Evolutionary conservation across 192 early-diverging fungal species (phyloP), one percentile per base, ranked within the genome.

Genomic region (Lobosporangium transversale): DNA sequence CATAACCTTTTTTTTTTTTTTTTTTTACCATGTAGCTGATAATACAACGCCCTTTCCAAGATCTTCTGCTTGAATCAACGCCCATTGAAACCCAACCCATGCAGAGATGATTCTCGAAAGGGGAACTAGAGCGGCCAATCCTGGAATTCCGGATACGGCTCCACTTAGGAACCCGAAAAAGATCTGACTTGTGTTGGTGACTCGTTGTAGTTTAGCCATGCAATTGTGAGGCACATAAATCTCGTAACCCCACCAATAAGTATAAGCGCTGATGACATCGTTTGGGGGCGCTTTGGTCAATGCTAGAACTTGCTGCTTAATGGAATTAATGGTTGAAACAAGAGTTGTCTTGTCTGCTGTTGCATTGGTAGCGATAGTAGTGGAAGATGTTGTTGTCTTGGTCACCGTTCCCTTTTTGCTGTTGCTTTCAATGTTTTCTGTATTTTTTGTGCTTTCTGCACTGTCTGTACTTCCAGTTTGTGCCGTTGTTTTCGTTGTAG

Each of bases 201-300:
- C 80, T 17, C 78, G 68, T 44, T 79, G 66, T 5, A 82, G 58
- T 20, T 78, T 59, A 23, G 61, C 59, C 80, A 82, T 82, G 48
- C 80, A 82, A 10, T 73, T 62, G 58, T 78, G 68, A 7, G 80
- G 80, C 0, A 82, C 75, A 53, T 82, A 82, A 37, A 82, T 82
- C 57, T 82, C 80, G 23, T 79, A 82, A 17, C 80, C 80, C 80
- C 80, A 82, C 80, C 80, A 82, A 30, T 54, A 79, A 4, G 62
- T 64, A 40, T 82, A 79, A 7, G 70, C 75, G 15, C 69, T 79
- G 26, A 82, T 82, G 36, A 53, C 23, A 48, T 78, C 27, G 18
- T 44, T 60, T 30, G 80, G 66, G 20, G 80, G 75, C 1, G 59
- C 20, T 36, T 57, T 67, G 20, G 8, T 53, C 9, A 76, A 30